Evolutionary conservation across 2,329 filamentous ascomycete genomes (phyloP).

Genomic region (Colletotrichum karsti): DNA sequence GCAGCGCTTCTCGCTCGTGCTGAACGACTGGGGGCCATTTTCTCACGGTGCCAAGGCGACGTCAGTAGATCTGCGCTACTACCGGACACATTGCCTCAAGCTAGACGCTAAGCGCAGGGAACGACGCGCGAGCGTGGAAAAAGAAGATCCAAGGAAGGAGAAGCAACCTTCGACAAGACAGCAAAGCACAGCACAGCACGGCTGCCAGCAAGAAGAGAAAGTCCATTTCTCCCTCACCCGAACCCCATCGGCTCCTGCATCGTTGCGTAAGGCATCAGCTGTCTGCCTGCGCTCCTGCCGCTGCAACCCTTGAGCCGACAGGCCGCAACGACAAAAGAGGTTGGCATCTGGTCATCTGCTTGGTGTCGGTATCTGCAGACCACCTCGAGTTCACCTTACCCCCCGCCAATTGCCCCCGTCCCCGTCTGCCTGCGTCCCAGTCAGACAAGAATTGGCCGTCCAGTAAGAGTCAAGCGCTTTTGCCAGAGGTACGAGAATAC

Average conservation of each 20-base stretch:
- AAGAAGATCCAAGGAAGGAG: not conserved
- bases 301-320: conserved; percentile 15
- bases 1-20: not conserved
- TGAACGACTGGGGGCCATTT: not conserved
- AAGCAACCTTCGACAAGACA: not conserved
- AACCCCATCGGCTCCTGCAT: conserved; percentile 10
- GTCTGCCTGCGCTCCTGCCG: not conserved
- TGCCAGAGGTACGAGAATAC: conserved; percentile 12
- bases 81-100: conserved; percentile 22
- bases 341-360: conserved; percentile 24
- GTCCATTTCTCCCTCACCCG: not conserved
- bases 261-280: conserved; percentile 8
- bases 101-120: conserved; percentile 7
- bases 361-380: conserved; percentile 14
- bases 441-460: not conserved
- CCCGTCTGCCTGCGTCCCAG: too few relatives aligned
- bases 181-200: too few relatives aligned
- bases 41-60: conserved; percentile 15
- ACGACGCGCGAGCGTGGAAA: not conserved
- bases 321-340: not conserved
- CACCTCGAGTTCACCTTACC: not conserved
- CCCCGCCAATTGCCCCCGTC: not conserved
- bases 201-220: not conserved
- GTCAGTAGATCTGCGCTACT: conserved; percentile 23
- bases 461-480: conserved; percentile 8